Base-by-base conservation (phyloP, 768 basidiomycete species). In the Scleroderma bovista region DNA sequence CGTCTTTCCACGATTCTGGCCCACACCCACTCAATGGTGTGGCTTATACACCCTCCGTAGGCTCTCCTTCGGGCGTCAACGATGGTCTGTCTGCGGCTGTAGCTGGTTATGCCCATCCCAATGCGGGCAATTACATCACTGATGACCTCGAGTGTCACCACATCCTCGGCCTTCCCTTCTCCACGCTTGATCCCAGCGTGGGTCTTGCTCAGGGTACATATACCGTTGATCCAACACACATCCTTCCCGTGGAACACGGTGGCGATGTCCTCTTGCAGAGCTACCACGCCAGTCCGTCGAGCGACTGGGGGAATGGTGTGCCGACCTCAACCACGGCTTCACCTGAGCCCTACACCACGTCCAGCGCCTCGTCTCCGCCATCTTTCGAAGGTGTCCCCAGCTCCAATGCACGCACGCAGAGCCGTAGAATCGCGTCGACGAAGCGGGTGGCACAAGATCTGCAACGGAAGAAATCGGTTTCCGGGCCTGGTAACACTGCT, bases 141-240 rank as follows among this genome's bases (percentile, higher is more conserved):
- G 83, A 86, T 42, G 83, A 31, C 17, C 65, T 86, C 39, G 81
- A 85, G 55, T 88, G 83, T 57, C 73, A 75, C 55, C 65, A 65
- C n/a, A 66, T 90, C 47, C 79, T 89, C 68, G 77, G 79, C 39
- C 71, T 87, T 57, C 77, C 80, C 54, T 87, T 83, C 63, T 69
- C 82, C 23, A 69, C 72, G 50, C 64, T 81, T 50, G 79, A 83
- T 53, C 62, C 68, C 26, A 63, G 70, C 4, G 61, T 65, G 34
- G 65, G 57, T 32, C 47, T 74, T 24, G 67, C 69, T 48, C 75
- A 77, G 54, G 68, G 70, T 41, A 77, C 79, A 7, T 88, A 78
- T 68, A 88, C 87, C 66, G 88, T 97, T 51, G 91, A 97, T 70
- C 94, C 94, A 8, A 86, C 87, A n/a, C 91, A 95, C 69, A 88